Evolutionary conservation across 345 rosid genomes (phyloP).

Genomic region (Geranium brycei): DNA sequence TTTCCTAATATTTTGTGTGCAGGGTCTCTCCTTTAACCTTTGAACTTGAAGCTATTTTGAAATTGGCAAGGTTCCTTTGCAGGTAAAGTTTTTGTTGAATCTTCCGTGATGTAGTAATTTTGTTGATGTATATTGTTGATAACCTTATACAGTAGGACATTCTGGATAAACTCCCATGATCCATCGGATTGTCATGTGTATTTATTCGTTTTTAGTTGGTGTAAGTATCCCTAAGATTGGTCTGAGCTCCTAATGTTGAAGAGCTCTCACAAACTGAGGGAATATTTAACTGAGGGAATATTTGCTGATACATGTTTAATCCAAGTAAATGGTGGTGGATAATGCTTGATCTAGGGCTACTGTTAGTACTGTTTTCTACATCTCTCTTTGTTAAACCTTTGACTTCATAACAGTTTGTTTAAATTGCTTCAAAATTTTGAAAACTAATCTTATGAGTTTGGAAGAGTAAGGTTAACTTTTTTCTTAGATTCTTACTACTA

Average conservation of each 20-base stretch:
- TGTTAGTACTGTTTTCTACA: too few relatives aligned
- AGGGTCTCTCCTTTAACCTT: conserved; percentile 96
- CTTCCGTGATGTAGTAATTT: neutral
- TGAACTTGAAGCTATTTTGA: conserved; percentile 91
- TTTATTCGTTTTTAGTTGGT: neutral
- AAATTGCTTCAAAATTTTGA: too few relatives aligned
- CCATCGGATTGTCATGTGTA: neutral
- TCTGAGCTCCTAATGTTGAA: neutral
- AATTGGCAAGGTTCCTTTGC: conserved; percentile 93
- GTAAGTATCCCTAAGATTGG: neutral
- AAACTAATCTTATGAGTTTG: too few relatives aligned
- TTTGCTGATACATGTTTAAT: neutral
- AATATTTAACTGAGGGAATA: too few relatives aligned
- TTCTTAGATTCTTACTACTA: too few relatives aligned
- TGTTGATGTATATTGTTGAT: neutral
- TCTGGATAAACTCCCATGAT: neutral
- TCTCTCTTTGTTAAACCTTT: too few relatives aligned
- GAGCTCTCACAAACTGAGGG: too few relatives aligned
- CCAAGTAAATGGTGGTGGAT: too few relatives aligned
- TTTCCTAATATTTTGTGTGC: conserved; percentile 19
- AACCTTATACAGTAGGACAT: neutral
- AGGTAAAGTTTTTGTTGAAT: conserved; percentile 33
- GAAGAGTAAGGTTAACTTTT: too few relatives aligned
- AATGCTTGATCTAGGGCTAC: too few relatives aligned
- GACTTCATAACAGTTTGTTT: too few relatives aligned